A percentile compares a stretch with the other conserved stretches of the same genome.
Evolutionary conservation across 257 asterid genomes (phyloP).

Genomic region (Ligustrum vulgare): DNA sequence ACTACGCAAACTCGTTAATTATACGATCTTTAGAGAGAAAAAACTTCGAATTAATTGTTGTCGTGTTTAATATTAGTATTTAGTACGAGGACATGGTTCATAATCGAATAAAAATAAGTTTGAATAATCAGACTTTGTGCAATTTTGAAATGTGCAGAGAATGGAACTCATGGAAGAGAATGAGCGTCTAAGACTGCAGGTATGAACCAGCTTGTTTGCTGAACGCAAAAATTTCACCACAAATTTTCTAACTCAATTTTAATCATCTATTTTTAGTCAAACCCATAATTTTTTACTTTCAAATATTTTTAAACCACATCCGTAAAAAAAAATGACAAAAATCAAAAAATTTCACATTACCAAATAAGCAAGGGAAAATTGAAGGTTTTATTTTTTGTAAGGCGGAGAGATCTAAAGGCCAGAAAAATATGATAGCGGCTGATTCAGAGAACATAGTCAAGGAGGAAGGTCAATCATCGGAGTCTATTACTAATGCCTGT

Average conservation of each 20-base stretch:
- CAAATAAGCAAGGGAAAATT: too few relatives aligned
- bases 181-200: slow-evolving; percentile 50
- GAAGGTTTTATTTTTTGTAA: neutral
- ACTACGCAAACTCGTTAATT: neutral
- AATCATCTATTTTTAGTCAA: too few relatives aligned
- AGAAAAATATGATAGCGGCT: slow-evolving; percentile 20
- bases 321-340: too few relatives aligned
- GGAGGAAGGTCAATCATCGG: slow-evolving; percentile 82
- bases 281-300: too few relatives aligned
- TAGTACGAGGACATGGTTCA: neutral
- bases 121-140: neutral
- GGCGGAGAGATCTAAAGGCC: slow-evolving; percentile 33
- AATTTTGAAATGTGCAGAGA: slow-evolving; percentile 42
- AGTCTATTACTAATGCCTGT: slow-evolving; percentile 51
- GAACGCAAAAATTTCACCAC: too few relatives aligned
- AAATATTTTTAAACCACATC: too few relatives aligned
- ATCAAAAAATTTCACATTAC: too few relatives aligned
- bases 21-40: too few relatives aligned
- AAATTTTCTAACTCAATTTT: too few relatives aligned
- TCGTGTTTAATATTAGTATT: neutral
- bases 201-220: too few relatives aligned
- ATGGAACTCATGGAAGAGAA: slow-evolving; percentile 71
- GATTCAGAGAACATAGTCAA: slow-evolving; percentile 40
- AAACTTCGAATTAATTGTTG: too few relatives aligned
- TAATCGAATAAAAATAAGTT: neutral